Evolutionary conservation across 768 basidiomycete genomes (phyloP).

Genomic region (Brasilioporus rufonigricans): DNA sequence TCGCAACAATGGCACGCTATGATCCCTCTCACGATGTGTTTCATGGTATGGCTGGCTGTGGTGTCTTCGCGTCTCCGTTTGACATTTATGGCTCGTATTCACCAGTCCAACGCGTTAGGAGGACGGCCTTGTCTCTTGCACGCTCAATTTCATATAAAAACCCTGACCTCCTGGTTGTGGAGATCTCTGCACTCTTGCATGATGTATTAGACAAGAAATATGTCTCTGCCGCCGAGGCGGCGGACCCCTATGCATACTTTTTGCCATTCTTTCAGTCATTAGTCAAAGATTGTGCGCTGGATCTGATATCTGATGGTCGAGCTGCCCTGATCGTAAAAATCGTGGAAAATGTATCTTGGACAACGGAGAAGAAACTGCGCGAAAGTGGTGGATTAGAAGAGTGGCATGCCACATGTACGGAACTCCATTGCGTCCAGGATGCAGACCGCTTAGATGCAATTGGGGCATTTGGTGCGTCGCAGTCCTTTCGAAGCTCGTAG

Average conservation of each 20-base stretch:
- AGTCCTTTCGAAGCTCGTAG: not conserved
- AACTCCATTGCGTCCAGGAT: slow-evolving; percentile 82
- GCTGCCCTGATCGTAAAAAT: slow-evolving; percentile 56
- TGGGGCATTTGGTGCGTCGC: slow-evolving; percentile 64
- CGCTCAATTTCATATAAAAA: slow-evolving; percentile 38
- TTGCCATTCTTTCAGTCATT: slow-evolving; percentile 58
- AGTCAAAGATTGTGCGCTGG: slow-evolving; percentile 42
- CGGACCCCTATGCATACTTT: slow-evolving; percentile 65
- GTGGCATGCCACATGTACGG: slow-evolving; percentile 71
- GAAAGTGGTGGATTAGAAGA: slow-evolving; percentile 51
- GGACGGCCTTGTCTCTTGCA: slow-evolving; percentile 71
- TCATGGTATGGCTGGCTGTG: slow-evolving; percentile 53
- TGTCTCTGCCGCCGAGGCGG: slow-evolving; percentile 51
- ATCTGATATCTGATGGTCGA: slow-evolving; percentile 60
- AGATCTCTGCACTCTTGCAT: slow-evolving; percentile 85
- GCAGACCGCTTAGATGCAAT: slow-evolving; percentile 79
- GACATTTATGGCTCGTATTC: not conserved
- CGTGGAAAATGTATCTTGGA: slow-evolving; percentile 83
- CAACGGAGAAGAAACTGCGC: slow-evolving; percentile 70
- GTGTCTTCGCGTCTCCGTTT: not conserved
- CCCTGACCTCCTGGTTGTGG: slow-evolving; percentile 74
- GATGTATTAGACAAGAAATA: slow-evolving; percentile 89
- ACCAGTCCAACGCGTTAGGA: slow-evolving; percentile 78
- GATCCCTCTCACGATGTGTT: slow-evolving; percentile 80
- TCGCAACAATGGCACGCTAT: slow-evolving; percentile 69